Conservation (phyloP, 2,329 filamentous ascomycete genomes). For the Cercospora beticola region DNA sequence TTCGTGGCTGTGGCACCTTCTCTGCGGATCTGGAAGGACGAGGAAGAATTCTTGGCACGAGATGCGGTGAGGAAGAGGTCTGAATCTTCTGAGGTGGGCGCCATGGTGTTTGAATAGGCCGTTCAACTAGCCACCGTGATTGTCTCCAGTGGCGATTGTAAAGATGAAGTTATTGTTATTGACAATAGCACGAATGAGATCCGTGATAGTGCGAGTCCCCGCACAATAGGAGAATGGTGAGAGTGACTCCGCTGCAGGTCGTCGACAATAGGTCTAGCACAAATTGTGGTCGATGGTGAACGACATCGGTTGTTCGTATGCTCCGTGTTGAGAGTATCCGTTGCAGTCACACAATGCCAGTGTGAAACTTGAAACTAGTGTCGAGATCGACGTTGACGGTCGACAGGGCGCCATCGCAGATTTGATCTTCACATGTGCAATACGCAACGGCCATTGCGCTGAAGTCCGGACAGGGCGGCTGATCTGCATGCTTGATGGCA, state of each 20-base stretch:
- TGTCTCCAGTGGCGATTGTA: not conserved
- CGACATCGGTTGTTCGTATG: not conserved
- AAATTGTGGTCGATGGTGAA: not conserved
- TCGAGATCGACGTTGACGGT: not conserved
- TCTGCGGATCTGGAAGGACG: not conserved
- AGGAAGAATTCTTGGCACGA: not conserved
- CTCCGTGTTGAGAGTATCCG: not conserved
- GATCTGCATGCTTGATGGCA: not conserved
- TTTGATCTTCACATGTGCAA: not conserved
- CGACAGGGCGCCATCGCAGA: not conserved
- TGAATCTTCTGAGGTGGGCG: not conserved
- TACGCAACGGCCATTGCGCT: not conserved
- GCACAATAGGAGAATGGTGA: not conserved
- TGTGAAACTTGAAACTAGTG: not conserved
- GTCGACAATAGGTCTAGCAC: not conserved
- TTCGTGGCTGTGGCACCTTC: not conserved
- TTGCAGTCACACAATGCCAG: not conserved
- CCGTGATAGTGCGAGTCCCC: not conserved
- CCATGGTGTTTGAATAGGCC: not conserved
- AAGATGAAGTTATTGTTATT: conserved; percentile 4
- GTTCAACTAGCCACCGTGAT: not conserved
- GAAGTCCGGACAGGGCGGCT: not conserved
- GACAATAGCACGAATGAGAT: conserved; percentile 6
- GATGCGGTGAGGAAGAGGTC: not conserved
- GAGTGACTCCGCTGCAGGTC: not conserved